Conservation (phyloP, 805 yeast species). For the Ascoidea tarda region DNA sequence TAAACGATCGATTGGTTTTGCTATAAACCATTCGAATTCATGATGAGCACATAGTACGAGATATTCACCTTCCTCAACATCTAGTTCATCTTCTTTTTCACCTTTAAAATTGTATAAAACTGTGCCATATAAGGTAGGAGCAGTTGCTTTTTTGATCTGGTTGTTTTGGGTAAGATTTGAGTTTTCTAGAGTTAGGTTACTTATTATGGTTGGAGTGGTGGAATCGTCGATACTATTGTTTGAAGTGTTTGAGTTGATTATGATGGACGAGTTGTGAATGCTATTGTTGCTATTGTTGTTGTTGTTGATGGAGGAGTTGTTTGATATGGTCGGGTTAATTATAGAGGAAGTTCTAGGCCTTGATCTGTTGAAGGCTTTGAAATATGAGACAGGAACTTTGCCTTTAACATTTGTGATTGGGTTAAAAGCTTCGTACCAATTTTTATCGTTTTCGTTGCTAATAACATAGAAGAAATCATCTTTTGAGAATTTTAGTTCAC, state of each 20-base stretch:
- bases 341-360: constrained; percentile 19
- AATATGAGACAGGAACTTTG: constrained; percentile 74
- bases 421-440: constrained; percentile 81
- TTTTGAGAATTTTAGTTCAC: constrained; percentile 61
- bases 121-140: constrained; percentile 59
- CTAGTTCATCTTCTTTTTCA: constrained; percentile 71
- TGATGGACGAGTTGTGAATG: constrained; percentile 13
- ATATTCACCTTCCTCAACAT: constrained; percentile 75
- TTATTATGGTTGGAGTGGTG: not conserved
- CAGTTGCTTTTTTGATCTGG: constrained; percentile 12
- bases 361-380: constrained; percentile 62
- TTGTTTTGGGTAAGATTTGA: constrained; percentile 10
- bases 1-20: constrained; percentile 84
- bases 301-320: constrained; percentile 7
- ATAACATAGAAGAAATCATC: constrained; percentile 87
- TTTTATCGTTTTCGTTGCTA: constrained; percentile 39
- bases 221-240: constrained; percentile 3
- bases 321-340: not conserved
- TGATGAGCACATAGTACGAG: constrained; percentile 93
- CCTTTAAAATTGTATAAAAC: constrained; percentile 82
- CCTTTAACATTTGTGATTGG: constrained; percentile 71
- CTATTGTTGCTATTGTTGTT: constrained; percentile 12
- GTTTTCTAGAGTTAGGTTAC: not conserved
- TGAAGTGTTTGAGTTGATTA: constrained; percentile 6
- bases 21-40: constrained; percentile 94